Evolutionary conservation across 2,329 filamentous ascomycete genomes (phyloP).

Genomic region (Orbilia quercus): DNA sequence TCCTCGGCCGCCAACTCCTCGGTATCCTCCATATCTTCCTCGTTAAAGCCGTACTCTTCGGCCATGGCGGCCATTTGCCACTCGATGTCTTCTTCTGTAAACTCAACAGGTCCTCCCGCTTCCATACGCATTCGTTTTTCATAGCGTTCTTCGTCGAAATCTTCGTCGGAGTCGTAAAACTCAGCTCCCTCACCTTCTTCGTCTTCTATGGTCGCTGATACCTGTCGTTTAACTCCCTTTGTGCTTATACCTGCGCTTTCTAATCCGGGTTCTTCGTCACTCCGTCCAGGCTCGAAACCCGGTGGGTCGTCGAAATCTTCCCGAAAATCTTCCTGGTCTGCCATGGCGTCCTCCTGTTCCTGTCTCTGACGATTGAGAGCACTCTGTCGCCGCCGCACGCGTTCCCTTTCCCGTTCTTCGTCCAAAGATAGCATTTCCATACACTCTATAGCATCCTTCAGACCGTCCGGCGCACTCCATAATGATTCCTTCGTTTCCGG

Average conservation of each 20-base stretch:
- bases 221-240: constrained; percentile 56
- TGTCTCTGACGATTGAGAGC: constrained; percentile 47
- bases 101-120: constrained; percentile 74
- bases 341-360: constrained; percentile 50
- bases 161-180: constrained; percentile 66
- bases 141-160: constrained; percentile 68
- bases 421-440: constrained; percentile 68
- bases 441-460: constrained; percentile 80
- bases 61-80: constrained; percentile 92
- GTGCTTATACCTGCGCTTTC: constrained; percentile 59
- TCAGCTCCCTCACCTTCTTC: constrained; percentile 75
- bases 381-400: constrained; percentile 40
- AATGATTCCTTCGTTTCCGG: constrained; percentile 85
- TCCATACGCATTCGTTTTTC: constrained; percentile 68
- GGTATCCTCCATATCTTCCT: constrained; percentile 78
- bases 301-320: constrained; percentile 30
- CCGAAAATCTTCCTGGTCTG: constrained; percentile 59
- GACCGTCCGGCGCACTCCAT: constrained; percentile 91
- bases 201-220: constrained; percentile 65
- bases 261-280: constrained; percentile 58
- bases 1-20: constrained; percentile 62
- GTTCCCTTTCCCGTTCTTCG: constrained; percentile 58
- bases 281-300: no score
- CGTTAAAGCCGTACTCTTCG: constrained; percentile 81
- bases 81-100: constrained; percentile 93